Evolutionary conservation across 2,329 filamentous ascomycete genomes (phyloP), one percentile per base, ranked within the genome.

Genomic region (Exophiala spinifera): DNA sequence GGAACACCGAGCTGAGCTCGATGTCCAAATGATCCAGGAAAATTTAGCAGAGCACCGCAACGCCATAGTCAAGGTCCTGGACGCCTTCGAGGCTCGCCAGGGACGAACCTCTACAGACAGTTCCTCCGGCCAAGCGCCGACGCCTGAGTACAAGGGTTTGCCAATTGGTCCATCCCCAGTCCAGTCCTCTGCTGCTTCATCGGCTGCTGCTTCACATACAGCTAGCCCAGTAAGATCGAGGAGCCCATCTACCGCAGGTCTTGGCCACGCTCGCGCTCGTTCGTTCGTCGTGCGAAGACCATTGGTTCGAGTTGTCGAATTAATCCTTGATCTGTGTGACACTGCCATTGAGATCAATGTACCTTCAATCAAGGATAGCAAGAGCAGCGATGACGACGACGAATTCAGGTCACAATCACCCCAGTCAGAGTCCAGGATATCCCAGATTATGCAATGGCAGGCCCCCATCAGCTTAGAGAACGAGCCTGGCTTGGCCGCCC

Each of bases 1-100:
- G 69, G 94, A 99, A 69, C 94, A 99, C 68, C 86, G 88, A 48
- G 92, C 94, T 0, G 94, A 99, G 69, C 95, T 96, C 89, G 92
- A 97, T 64, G 91, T 99, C 3, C 92, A 99, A 69, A 87, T 97
- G 78, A 85, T 91, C 4, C 94, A 99, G 67, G 94, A 99, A 67
- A 90, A 84, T 59, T 76, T 99, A 46, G 88, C 86, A 5, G 94
- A 99, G 67, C 94, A 99, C 72, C 87, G 94, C 4, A 91, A 96
- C 70, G 82, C 88, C 36, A 96, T 99, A 64, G 94, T 99, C 67
- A 96, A 87, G 70, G 91, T 99, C 7, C 80, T 99, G 10, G 95
- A 99, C 73, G 89, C 89, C 17, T 79, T 96, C 37, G 94, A 99
- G 70, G 85, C 87, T 53, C 82, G 89, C 48, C 82, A 85, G 63